Base-by-base conservation (phyloP, 345 rosid species). In the Populus pruinosa region DNA sequence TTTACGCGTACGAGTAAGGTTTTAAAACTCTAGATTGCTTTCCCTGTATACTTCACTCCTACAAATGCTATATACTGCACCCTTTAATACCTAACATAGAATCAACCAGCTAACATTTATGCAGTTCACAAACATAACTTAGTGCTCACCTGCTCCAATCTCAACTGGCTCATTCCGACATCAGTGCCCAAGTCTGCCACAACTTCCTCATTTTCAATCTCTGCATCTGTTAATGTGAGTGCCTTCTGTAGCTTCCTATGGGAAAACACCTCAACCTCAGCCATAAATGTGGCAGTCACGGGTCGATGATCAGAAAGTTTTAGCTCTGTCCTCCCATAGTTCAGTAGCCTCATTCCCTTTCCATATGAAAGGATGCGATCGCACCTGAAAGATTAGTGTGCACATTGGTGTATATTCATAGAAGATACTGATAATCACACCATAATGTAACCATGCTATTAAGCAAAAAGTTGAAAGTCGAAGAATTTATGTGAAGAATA, bases 221-320 rank as follows among this genome's bases (percentile, higher is more conserved):
- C 99, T 59, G 97, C 97, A 86, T 92, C 87, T 0, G 99, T 96
- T 41, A 87, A 85, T 14, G 96, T 93, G 81, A 96, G 94, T 0
- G 94, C 97, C 59, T 87, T 88, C 79, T 96, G 98, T 74, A 96
- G 92, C 82, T 89, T 96, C 83, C 83, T 87, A 0, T 92, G 79
- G 53, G 79, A 90, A 83, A 93, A 92, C 82, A 91, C 94, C 81
- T 96, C 99, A 16, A 90, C 98, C 85, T 92, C 99, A 67, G 85
- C 96, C 87, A 85, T 73, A 79, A 86, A 96, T 5, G 85, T 86
- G 44, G 99, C 99, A 31, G 90, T 87, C 68, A 96, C 99, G 8
- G 99, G 99, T 41, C 99, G 93, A 81, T 96, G 99, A 82, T 96
- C 99, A 25, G 99, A 96, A 71, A 90, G 85, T 62, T 73, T 87